These are phyloP conservation scores for Phalaenopsis equestris DNA, from an alignment of 106 monocot species.

Conservation along the genomic window DNA sequence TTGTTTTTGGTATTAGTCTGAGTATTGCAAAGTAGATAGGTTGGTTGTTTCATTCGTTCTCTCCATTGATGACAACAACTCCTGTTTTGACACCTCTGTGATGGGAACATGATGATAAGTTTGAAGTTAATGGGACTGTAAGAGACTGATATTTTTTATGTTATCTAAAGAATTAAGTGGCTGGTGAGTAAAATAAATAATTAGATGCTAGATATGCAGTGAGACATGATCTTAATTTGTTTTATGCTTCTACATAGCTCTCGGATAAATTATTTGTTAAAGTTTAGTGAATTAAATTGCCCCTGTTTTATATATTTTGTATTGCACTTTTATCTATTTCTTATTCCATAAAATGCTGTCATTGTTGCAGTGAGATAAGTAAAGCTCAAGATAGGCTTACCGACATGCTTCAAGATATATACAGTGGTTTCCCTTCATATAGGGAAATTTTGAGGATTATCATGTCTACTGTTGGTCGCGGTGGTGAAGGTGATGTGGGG, in stretches of 20 bases:
- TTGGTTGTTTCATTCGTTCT: too few relatives aligned
- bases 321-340: not conserved
- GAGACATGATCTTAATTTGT: not conserved
- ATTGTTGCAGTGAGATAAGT: slow-evolving; percentile 80
- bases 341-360: not conserved
- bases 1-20: too few relatives aligned
- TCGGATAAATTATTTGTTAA: not conserved
- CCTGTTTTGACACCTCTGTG: too few relatives aligned
- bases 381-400: slow-evolving; percentile 93
- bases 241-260: not conserved
- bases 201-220: not conserved
- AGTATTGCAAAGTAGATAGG: too few relatives aligned
- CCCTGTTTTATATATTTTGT: not conserved
- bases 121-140: too few relatives aligned
- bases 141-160: too few relatives aligned
- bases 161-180: too few relatives aligned
- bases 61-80: too few relatives aligned
- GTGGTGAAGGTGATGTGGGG: slow-evolving; percentile 98
- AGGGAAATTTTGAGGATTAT: slow-evolving; percentile 74
- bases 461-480: slow-evolving; percentile 89
- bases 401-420: slow-evolving; percentile 55
- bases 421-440: slow-evolving; percentile 49
- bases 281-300: not conserved
- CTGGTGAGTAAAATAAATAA: not conserved
- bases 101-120: too few relatives aligned